Evolutionary conservation across 2,329 filamentous ascomycete species (phyloP), one percentile per base, ranked within the genome.

Genomic region (Alternaria sp.): DNA sequence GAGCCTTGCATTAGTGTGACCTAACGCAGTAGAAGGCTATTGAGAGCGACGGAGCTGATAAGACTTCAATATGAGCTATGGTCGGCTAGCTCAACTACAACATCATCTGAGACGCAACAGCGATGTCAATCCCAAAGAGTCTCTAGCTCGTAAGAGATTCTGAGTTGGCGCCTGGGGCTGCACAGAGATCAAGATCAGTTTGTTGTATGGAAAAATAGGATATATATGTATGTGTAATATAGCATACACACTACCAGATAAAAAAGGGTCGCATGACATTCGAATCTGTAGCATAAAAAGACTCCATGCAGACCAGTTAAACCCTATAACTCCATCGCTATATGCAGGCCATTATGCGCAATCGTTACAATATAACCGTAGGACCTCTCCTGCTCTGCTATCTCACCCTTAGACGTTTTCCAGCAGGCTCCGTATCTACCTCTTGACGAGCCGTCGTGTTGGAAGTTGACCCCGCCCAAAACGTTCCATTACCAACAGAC

Each of bases 391-490:
- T 28, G 5, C 5, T 28, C 28, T 4, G 4, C 18, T 54, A 64
- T 49, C 64, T 73, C 30, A 74, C 41, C 6, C 72, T 56, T 6
- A 74, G 50, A 38, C 73, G 64, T 53, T 75, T 74, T 6, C 65
- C 71, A 25, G 69, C 59, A 5, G 68, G 69, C 57, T 71, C 71
- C 25, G 40, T 57, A 25, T 49, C 1, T 0, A 32, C 49, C 4
- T 49, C 59, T 40, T 44, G 41, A 8, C 41, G 45, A 12, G 43
- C 34, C 7, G 43, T 51, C 28, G 25, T 59, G 16, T 57, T 60
- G 7, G 62, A 59, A 5, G 50, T n/a, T 5, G 30, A 18, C 9
- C 46, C 46, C 14, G 46, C 22, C 46, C 46, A 36, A 8, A 50
- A 10, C 10, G 38, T 41, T 14, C 38, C 38, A 3, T 40, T 20